These are phyloP conservation scores for Ilyonectria robusta DNA, from an alignment of 2,329 filamentous ascomycete species.

Conservation along the genomic window DNA sequence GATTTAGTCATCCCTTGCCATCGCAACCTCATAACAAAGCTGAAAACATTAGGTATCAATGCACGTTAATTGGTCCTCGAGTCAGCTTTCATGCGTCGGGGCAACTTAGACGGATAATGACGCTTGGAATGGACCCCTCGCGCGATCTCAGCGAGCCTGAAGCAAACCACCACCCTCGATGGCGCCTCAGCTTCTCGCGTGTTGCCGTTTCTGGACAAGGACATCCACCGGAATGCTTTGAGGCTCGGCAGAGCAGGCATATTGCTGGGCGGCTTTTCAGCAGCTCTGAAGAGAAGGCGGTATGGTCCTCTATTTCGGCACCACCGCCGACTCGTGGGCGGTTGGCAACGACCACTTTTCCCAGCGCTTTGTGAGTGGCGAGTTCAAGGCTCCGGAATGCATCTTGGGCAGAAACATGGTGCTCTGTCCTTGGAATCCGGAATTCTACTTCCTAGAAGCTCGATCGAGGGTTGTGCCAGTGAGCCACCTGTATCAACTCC, in stretches of 20 bases:
- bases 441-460: constrained; percentile 27
- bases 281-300: no score
- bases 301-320: constrained; percentile 32
- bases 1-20: no score
- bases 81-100: no score
- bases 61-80: no score
- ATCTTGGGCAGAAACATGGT: constrained; percentile 27
- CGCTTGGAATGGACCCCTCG: no score
- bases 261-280: no score
- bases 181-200: constrained; percentile 8
- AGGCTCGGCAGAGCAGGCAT: not conserved
- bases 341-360: constrained; percentile 33
- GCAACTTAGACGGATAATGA: no score
- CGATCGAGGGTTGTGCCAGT: not conserved
- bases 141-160: no score
- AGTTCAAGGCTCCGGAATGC: constrained; percentile 13
- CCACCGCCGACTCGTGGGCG: constrained; percentile 26
- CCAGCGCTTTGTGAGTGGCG: constrained; percentile 6
- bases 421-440: constrained; percentile 25
- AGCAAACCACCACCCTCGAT: constrained; percentile 1
- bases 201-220: constrained; percentile 16
- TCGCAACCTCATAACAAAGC: no score
- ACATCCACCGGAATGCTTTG: constrained; percentile 16
- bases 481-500: constrained; percentile 24
- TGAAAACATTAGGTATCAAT: no score